Conservation (phyloP, 2,329 filamentous ascomycete genomes). For the Tolypocladium album region DNA sequence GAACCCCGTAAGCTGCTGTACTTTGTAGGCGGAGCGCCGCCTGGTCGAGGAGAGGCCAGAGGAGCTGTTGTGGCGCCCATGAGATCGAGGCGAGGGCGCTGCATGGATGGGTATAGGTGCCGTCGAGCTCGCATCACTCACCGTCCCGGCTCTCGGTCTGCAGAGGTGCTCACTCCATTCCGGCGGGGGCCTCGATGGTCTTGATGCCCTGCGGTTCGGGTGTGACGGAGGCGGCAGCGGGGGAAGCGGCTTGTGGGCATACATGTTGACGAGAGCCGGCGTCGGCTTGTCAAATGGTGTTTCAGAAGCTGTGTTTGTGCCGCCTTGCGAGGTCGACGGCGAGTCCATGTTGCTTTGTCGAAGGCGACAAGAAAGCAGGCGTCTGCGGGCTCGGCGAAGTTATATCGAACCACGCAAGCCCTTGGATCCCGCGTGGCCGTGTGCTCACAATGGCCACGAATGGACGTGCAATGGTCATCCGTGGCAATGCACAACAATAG, state of each 20-base stretch:
- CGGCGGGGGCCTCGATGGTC: neutral
- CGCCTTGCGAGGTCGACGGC: neutral
- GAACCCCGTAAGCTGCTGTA: conserved; percentile 29
- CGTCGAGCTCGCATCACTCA: neutral
- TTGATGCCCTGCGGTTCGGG: neutral
- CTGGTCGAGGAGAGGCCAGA: conserved; percentile 6
- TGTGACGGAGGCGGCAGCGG: conserved; percentile 6
- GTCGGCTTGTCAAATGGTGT: neutral
- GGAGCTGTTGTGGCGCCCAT: neutral
- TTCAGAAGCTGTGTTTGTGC: neutral
- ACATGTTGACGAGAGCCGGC: conserved; percentile 5
- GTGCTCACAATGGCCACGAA: neutral
- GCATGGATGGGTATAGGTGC: neutral
- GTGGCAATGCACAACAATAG: neutral
- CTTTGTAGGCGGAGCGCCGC: conserved; percentile 24
- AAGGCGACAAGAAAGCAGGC: neutral
- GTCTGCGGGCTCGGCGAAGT: neutral
- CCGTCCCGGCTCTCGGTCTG: neutral
- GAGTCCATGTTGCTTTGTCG: neutral
- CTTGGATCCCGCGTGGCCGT: neutral
- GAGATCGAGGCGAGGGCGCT: neutral
- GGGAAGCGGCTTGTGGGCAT: conserved; percentile 10
- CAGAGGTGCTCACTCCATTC: neutral
- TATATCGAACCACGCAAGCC: neutral
- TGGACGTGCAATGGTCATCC: neutral